phyloP scores from a whole-genome alignment of 2,329 filamentous ascomycete species.

The Pestalotiopsis sp. region DNA sequence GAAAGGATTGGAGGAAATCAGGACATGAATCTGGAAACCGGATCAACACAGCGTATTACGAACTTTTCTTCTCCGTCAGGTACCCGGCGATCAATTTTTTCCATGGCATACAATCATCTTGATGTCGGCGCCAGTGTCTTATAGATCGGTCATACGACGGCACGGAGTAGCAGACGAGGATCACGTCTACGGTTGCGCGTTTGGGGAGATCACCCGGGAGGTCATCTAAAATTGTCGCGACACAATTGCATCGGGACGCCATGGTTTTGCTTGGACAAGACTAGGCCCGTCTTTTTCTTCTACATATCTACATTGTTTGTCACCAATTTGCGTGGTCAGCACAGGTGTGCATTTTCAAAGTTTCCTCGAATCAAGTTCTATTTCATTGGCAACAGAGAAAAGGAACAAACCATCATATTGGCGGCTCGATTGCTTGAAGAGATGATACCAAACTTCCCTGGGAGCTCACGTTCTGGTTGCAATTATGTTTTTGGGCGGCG shows the following conservation, averaged over 20 bases:
- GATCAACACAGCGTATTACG: not conserved
- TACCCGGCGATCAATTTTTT: not conserved
- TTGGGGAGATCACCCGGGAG: not conserved
- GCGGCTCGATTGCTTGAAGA: constrained; percentile 3
- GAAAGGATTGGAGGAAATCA: not conserved
- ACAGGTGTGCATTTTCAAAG: constrained; percentile 7
- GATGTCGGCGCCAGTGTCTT: not conserved
- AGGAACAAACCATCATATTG: constrained; percentile 3
- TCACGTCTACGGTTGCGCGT: not conserved
- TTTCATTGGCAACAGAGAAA: not conserved
- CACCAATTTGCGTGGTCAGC: constrained; percentile 1
- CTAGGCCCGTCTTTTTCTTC: not conserved
- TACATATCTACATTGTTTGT: not conserved
- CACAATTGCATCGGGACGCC: not conserved
- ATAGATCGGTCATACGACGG: not conserved
- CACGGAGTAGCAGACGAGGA: not conserved
- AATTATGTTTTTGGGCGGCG: constrained; percentile 7
- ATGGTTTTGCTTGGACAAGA: not conserved
- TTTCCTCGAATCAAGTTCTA: not conserved
- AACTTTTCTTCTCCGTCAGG: not conserved
- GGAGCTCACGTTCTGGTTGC: not conserved
- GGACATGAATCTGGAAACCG: not conserved
- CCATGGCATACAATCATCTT: not conserved
- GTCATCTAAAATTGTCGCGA: not conserved
- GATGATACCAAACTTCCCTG: constrained; percentile 4